Conservation (phyloP, 2,329 filamentous ascomycete genomes). For the Cercospora beticola region DNA sequence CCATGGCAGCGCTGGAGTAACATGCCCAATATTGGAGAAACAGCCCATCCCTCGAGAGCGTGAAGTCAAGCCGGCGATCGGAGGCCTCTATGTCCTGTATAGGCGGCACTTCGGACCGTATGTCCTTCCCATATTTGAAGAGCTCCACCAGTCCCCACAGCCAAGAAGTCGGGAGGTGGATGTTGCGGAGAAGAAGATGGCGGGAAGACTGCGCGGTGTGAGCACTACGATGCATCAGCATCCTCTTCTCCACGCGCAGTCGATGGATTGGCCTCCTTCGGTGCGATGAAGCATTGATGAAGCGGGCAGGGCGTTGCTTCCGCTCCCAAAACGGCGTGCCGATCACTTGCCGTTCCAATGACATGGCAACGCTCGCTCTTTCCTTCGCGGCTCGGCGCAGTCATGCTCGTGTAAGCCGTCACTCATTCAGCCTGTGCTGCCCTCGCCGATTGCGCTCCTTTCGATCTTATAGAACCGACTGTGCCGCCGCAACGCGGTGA, state of each 20-base stretch:
- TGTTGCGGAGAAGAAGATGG: neutral
- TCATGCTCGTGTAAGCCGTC: neutral
- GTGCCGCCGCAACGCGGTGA: neutral
- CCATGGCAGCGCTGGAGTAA: neutral
- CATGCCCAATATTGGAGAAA: neutral
- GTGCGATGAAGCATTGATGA: neutral
- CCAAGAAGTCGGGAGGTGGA: neutral
- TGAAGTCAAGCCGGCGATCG: neutral
- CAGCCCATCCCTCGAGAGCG: neutral
- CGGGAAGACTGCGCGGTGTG: neutral
- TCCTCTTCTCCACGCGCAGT: neutral
- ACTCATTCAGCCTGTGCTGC: neutral
- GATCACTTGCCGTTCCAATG: neutral
- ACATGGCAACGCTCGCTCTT: neutral
- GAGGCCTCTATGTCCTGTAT: neutral
- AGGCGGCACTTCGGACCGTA: neutral
- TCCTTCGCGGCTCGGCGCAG: slow-evolving; percentile 2
- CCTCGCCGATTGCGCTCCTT: neutral
- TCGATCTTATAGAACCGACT: neutral
- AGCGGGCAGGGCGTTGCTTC: neutral
- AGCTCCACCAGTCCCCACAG: neutral
- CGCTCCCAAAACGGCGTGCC: neutral
- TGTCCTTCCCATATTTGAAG: neutral
- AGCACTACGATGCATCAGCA: neutral
- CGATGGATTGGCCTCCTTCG: neutral